Base-by-base conservation (phyloP, 495 filamentous ascomycete genomes). In the Aspergillus asperescens region DNA sequence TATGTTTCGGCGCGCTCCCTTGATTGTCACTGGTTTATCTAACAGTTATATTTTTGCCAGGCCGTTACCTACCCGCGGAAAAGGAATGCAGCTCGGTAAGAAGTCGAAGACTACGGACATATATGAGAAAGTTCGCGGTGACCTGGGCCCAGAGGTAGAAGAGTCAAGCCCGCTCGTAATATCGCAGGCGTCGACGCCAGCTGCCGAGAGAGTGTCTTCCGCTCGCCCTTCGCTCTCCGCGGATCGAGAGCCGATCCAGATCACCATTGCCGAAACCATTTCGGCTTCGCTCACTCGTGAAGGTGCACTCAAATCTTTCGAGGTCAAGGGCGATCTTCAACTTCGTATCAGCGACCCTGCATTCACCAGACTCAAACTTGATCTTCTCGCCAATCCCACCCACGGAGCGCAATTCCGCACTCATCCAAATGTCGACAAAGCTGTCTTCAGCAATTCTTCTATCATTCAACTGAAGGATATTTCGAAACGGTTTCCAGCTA, bases 71-170 rank as follows among this genome's bases (percentile, higher is more conserved):
- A 80, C 83, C 29, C 90, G 92, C 65, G 89, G 90, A 52, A 98
- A 98, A 72, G 93, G 93, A 45, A 96, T 98, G 93, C 92, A 96
- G 68, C 73, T 98, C 32, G 94, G 93, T 69, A 96, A 95, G 78
- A 97, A 97, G 72, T 95, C 89, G 28, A 95, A 95, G 76, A 88
- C 87, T 24, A 93, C 88, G 12, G 88, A 93, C 70, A 95, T 96
- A 78, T 97, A 94, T 62, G 92, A 97, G 67, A 86, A 86, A 57
- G 89, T 98, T n/a, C 82, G 88, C 58, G 86, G 86, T 42, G 91
- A 96, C 53, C 68, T 96, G 44, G 90, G 89, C 9, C 80, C 86
- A 27, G 88, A 91, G 60, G 79, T 77, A 4, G 85, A 87, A 62
- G 87, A 92, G 50, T 79, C 85, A 41, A 80, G 80, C 29, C 90